Evolutionary conservation across 2,329 filamentous ascomycete genomes (phyloP), one percentile per base, ranked within the genome.

Genomic region (Mycogone perniciosa): DNA sequence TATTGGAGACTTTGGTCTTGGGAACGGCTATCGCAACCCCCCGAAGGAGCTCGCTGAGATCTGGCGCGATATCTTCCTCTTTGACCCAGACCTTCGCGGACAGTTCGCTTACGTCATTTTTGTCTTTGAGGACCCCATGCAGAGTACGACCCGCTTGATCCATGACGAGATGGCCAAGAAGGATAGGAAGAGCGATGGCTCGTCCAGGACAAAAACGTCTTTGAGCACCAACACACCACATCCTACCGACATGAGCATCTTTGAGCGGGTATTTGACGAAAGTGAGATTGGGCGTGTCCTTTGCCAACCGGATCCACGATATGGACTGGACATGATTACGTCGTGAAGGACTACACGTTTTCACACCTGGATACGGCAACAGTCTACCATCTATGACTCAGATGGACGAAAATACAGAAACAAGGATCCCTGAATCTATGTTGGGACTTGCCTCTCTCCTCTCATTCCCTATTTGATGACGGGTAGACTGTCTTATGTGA

Each of bases 1-100:
- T 46, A 77, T 85, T 52, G 81, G 80, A 26, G 82, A 82, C 57
- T 86, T 85, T 61, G 82, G 82, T 2, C 71, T 85, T 6, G 82
- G 82, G 42, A 83, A 83, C 55, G 73, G 75, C 35, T 80, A 81
- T 62, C 76, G 79, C 58, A 86, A 86, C 63, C 83, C 83, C 38
- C 79, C 83, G 1, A 75, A 76, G 60, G 81, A 85, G 64, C 71
- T 86, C 48, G 82, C 82, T 33, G 76, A 81, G 64, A 72, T 86
- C 45, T 86, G 83, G 83, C 74, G 81, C 42, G 82, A 86, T 56
- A 71, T 84, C 8, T 73, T 85, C 40, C 71, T 84, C 40, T 81
- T 80, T 62, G 80, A 84, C 54, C 75, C 79, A 0, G 81, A 84
- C 51, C 75, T 86, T 35, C 72, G 77, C 10, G 81, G 82, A 13